Evolutionary conservation across 129 eudicot species (phyloP).

Genomic region (Oenanthe sinensis): DNA sequence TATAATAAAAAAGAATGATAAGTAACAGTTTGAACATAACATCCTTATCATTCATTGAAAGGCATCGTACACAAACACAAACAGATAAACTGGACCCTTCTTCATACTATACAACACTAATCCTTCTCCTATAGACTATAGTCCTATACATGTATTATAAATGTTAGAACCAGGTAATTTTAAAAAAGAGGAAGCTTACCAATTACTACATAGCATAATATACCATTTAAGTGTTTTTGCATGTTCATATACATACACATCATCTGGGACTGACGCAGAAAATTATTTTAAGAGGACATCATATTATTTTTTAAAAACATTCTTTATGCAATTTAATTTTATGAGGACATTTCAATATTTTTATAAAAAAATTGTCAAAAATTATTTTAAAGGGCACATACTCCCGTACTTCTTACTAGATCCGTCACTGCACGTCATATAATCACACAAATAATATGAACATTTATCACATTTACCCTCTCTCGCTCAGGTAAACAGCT

Average conservation of each 20-base stretch:
- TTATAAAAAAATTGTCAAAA: too few relatives aligned
- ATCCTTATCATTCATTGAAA: not conserved
- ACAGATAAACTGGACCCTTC: slow-evolving; percentile 7
- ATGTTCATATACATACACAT: too few relatives aligned
- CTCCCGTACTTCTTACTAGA: too few relatives aligned
- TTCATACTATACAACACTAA: slow-evolving; percentile 9
- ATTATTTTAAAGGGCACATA: too few relatives aligned
- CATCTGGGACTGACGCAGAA: too few relatives aligned
- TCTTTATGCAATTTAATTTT: too few relatives aligned
- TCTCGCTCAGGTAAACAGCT: not conserved
- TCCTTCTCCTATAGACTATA: not conserved
- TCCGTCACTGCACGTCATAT: too few relatives aligned
- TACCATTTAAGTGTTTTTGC: not conserved
- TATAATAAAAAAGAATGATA: not conserved
- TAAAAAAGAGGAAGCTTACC: not conserved
- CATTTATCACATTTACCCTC: not conserved
- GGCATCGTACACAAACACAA: not conserved
- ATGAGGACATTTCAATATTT: too few relatives aligned
- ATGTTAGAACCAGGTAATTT: not conserved
- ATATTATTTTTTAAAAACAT: too few relatives aligned
- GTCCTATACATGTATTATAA: not conserved
- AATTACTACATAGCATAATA: not conserved
- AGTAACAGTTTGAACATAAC: not conserved
- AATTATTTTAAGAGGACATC: too few relatives aligned
- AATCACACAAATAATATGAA: not conserved